These are phyloP conservation scores for Trichoderma afroharzianum DNA, from an alignment of 2,329 filamentous ascomycete genomes.

Conservation along the genomic window DNA sequence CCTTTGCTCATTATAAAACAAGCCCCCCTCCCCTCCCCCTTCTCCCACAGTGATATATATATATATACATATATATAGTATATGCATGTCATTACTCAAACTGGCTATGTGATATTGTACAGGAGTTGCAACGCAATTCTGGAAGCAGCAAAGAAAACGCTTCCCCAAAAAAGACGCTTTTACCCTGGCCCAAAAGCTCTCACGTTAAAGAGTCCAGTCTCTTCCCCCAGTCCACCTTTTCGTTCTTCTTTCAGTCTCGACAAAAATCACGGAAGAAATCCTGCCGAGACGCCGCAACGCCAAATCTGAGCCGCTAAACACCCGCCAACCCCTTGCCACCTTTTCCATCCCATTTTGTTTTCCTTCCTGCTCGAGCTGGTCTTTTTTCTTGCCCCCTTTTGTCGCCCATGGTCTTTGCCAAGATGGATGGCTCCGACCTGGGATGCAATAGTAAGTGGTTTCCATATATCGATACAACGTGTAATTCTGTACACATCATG, in stretches of 20 bases:
- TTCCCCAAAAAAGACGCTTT: constrained; percentile 4
- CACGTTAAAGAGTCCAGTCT: neutral
- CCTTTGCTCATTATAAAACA: constrained; percentile 21
- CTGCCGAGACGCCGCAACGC: constrained; percentile 30
- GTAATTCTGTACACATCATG: neutral
- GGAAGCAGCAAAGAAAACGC: constrained; percentile 4
- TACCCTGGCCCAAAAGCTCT: neutral
- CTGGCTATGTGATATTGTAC: constrained; percentile 19
- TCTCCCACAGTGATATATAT: neutral
- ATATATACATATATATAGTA: neutral
- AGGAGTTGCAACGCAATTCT: constrained; percentile 4
- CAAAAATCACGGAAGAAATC: constrained; percentile 19
- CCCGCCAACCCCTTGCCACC: constrained; percentile 20
- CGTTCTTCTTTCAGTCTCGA: constrained; percentile 17
- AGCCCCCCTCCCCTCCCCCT: neutral
- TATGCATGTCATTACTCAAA: constrained; percentile 14
- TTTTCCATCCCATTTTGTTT: neutral
- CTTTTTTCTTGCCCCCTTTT: constrained; percentile 15
- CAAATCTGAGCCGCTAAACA: constrained; percentile 24
- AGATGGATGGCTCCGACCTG: neutral
- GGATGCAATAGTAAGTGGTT: neutral
- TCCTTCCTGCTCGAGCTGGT: constrained; percentile 19
- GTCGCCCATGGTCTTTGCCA: neutral
- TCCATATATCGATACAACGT: neutral
- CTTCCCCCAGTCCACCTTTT: neutral